Base-by-base conservation (phyloP, 2,329 filamentous ascomycete genomes). In the Ceratocystis eucalypticola region DNA sequence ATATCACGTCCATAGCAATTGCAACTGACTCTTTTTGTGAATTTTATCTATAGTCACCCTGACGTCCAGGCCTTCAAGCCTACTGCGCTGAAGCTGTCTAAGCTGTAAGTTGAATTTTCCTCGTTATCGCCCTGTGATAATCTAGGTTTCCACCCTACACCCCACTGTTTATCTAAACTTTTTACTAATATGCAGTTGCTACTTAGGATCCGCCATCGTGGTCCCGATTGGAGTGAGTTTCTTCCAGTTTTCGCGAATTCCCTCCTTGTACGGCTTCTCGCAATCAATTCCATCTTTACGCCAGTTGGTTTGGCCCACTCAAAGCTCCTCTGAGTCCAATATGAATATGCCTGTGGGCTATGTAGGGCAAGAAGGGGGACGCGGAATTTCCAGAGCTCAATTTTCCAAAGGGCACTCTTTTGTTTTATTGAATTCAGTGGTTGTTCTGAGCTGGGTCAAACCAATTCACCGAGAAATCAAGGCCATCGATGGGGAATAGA, bases 31-130 rank as follows among this genome's bases (percentile, higher is more conserved):
- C 62, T 65, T 28, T 50, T 65, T 46, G 41, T 46, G 48, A 45
- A 61, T 30, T 3, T n/a, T 15, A 5, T 69, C 41, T 71, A 70
- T 70, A 86, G 84, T 80, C 92, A 97, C 76, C 92, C 93, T 70
- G 89, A 96, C 84, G 91, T 96, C 74, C 86, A 89, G 75, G 92
- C 91, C 75, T 97, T 97, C 83, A 96, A 96, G 85, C 88, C 93
- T 64, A 93, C 88, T 69, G 93, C 93, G 74, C 82, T 97, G 77
- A 88, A 88, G 79, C 88, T 97, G 80, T 87, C 91, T 71, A 96
- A 96, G 83, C 88, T 90, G 91, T 96, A 84, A 77, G 89, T 84
- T 62, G 65, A 22, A 44, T 57, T 50, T 41, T 37, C 46, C 62
- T 30, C 22, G 20, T 65, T 61, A 44, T 62, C 62, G 53, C 37